Evolutionary conservation across 1,284 basidiomycete species (phyloP).

Genomic region (Papiliotrema nemorosa): DNA sequence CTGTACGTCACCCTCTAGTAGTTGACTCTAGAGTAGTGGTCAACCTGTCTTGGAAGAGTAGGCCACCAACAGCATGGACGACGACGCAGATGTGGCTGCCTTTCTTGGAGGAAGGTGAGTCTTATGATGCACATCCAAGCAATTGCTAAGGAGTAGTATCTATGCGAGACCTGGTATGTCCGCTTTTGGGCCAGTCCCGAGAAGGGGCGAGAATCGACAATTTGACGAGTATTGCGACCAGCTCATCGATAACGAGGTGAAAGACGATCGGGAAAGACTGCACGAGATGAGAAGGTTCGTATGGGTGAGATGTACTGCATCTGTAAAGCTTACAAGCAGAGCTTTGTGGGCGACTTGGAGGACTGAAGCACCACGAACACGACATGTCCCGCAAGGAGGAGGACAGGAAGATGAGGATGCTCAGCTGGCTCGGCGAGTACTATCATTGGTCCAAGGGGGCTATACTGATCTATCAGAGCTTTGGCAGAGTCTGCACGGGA

Average conservation of each 20-base stretch:
- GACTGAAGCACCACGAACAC: constrained; percentile 15
- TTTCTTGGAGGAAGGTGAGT: constrained; percentile 12
- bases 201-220: constrained; percentile 25
- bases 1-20: too few species aligned
- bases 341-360: constrained; percentile 43
- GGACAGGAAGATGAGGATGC: constrained; percentile 26
- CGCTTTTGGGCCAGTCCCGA: constrained; percentile 9
- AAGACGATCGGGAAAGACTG: constrained; percentile 17
- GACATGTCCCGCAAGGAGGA: neutral
- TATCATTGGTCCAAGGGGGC: neutral
- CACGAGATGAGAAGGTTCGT: constrained; percentile 32
- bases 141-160: neutral
- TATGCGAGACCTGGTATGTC: neutral
- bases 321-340: constrained; percentile 15
- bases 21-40: too few species aligned
- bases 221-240: constrained; percentile 33
- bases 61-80: constrained; percentile 19
- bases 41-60: too few species aligned
- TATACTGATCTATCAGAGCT: constrained; percentile 8
- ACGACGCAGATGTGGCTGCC: constrained; percentile 12
- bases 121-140: neutral
- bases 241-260: constrained; percentile 14
- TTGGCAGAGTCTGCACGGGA: constrained; percentile 11
- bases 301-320: neutral
- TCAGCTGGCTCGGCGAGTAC: constrained; percentile 28